Evolutionary conservation across 192 early-diverging fungal species (phyloP), one percentile per base, ranked within the genome.

Genomic region (Coemansia sp.): DNA sequence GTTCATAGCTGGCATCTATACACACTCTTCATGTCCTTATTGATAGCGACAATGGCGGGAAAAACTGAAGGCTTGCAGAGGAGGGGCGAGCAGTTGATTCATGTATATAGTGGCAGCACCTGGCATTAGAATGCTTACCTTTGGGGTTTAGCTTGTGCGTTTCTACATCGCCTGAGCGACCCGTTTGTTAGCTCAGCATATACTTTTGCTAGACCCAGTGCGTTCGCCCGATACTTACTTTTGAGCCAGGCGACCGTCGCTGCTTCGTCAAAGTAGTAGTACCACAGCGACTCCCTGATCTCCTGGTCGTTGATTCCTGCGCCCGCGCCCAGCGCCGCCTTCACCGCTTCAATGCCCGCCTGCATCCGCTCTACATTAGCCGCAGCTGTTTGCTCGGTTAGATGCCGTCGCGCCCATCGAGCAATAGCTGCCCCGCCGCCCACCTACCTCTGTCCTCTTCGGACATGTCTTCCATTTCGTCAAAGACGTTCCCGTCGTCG

Each of bases 181-280:
- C n/a, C n/a, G n/a, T n/a, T n/a, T 36, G 34, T 36, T 36, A 36
- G 34, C 15, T 2, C 11, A 12, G 11, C 12, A n/a, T 36, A n/a
- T 9, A 5, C 14, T 36, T n/a, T 36, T n/a, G 11, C 11, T n/a
- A 36, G 11, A 11, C 34, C 11, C 34, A 36, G 11, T 36, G 22
- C 25, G 14, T 46, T 46, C n/a, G 44, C 11, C 4, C 22, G 41
- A 23, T 28, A 27, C 82, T 70, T 83, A 91, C 90, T 87, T 17
- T 82, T 68, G 15, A 90, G 69, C 63, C 78, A 85, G 26, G 82
- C 80, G 21, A 88, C 68, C 1, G 90, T 79, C 30, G 85, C 62
- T 28, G 82, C 75, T 12, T 70, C 64, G 55, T 93, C 84, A 66
- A 87, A 88, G 58, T 86, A 88, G 48, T 85, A 82, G 56, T 87